Conservation (phyloP, 129 eudicot species). For the Pulicaria dysenterica region DNA sequence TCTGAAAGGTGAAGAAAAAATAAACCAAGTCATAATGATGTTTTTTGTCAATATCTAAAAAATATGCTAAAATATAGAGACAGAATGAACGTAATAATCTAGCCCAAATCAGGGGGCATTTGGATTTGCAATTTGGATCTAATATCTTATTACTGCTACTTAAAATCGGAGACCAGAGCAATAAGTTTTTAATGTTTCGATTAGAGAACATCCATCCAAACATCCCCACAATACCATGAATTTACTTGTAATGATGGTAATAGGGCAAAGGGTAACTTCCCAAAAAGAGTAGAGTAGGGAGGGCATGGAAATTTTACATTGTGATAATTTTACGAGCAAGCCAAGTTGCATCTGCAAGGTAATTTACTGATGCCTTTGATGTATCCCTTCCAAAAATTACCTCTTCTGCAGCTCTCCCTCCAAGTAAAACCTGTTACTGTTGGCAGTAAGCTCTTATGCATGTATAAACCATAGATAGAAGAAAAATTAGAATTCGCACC, state of each 20-base stretch:
- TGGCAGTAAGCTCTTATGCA: neutral
- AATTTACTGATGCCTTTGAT: slow-evolving; percentile 74
- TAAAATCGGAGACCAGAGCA: no score
- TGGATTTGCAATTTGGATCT: no score
- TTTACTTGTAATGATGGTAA: neutral
- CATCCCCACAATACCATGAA: neutral
- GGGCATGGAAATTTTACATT: slow-evolving; percentile 42
- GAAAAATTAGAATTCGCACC: slow-evolving; percentile 42
- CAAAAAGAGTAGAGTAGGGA: no score
- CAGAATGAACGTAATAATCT: no score
- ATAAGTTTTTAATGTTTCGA: no score
- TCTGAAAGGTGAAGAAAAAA: slow-evolving; percentile 34
- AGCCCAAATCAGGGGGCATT: no score
- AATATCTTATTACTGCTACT: no score
- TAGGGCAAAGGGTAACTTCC: neutral
- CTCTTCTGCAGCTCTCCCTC: slow-evolving; percentile 97
- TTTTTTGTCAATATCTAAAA: slow-evolving; percentile 4
- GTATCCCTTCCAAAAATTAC: slow-evolving; percentile 87
- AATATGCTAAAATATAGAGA: slow-evolving; percentile 14
- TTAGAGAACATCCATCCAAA: neutral
- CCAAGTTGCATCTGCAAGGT: slow-evolving; percentile 98
- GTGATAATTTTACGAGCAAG: slow-evolving; percentile 96
- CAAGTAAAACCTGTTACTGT: slow-evolving; percentile 67
- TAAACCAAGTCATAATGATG: neutral
- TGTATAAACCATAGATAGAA: slow-evolving; percentile 7